Conservation (phyloP, 768 basidiomycete species). For the Termitomyces sp. region DNA sequence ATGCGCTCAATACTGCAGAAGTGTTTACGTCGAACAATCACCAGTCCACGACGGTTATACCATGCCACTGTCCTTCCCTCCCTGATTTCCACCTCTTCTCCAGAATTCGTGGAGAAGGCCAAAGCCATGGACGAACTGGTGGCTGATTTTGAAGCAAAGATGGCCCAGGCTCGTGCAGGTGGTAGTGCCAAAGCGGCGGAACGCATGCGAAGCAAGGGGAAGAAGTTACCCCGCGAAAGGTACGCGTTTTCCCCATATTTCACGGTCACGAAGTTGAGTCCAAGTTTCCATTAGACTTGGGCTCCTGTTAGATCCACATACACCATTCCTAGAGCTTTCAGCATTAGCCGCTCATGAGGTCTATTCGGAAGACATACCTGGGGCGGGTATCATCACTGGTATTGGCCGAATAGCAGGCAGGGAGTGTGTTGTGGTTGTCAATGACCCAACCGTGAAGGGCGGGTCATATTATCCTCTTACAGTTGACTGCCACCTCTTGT, state of each 20-base stretch:
- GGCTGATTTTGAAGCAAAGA: constrained; percentile 55
- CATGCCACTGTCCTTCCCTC: constrained; percentile 76
- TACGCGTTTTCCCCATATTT: constrained; percentile 24
- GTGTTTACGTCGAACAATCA: constrained; percentile 10
- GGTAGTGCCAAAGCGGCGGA: constrained; percentile 73
- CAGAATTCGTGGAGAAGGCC: constrained; percentile 66
- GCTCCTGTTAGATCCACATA: constrained; percentile 75
- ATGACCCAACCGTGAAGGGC: constrained; percentile 92
- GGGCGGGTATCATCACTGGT: constrained; percentile 88
- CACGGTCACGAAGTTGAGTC: not conserved
- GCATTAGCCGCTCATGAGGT: constrained; percentile 84
- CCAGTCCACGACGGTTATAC: constrained; percentile 35
- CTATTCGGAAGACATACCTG: constrained; percentile 76
- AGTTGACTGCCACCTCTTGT: constrained; percentile 28
- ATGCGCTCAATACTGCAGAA: constrained; percentile 19
- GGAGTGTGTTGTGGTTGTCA: constrained; percentile 89
- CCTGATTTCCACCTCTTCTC: constrained; percentile 58
- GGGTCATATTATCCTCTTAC: constrained; percentile 90
- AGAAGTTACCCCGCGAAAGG: constrained; percentile 83
- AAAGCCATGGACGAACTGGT: constrained; percentile 69
- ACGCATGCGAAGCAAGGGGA: constrained; percentile 72
- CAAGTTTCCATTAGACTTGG: constrained; percentile 44
- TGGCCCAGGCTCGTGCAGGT: constrained; percentile 56
- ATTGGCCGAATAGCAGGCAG: constrained; percentile 72
- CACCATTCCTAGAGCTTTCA: constrained; percentile 88